A percentile compares a stretch with the other conserved stretches of the same genome.
These are phyloP conservation scores for Sordariomycetes sp. DNA, from an alignment of 2,329 filamentous ascomycete genomes.

Conservation along the genomic window DNA sequence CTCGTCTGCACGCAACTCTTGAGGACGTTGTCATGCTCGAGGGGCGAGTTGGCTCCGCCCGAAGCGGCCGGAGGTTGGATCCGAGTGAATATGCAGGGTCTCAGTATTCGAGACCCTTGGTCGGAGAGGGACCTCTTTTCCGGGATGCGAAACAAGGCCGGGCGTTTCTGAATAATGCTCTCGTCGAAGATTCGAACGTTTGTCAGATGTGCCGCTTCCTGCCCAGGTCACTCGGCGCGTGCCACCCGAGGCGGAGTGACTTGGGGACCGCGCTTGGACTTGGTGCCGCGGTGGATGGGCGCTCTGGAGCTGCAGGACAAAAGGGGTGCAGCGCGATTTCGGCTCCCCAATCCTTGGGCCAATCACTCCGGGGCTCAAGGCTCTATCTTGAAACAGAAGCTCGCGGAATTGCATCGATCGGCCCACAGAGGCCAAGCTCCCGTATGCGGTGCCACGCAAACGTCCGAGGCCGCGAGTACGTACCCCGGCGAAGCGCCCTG, in stretches of 20 bases:
- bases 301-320: constrained; percentile 7
- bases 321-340: constrained; percentile 8
- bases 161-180: not conserved
- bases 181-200: not conserved
- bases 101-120: not conserved
- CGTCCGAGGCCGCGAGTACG: not conserved
- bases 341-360: not conserved
- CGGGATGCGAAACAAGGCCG: not conserved
- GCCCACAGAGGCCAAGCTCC: not conserved
- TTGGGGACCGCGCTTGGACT: no score
- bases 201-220: not conserved
- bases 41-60: not conserved
- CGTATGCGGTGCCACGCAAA: not conserved
- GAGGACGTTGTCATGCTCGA: not conserved
- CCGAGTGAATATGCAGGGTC: not conserved
- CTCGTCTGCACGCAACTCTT: not conserved
- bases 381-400: constrained; percentile 11
- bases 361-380: constrained; percentile 6
- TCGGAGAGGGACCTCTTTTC: not conserved
- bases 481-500: not conserved
- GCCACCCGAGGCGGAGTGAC: no score
- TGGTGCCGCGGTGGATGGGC: no score
- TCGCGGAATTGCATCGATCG: constrained; percentile 6
- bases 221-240: no score
- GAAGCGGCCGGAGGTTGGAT: not conserved